phyloP scores from a whole-genome alignment of 441 rosid genomes.

The Adansonia grandidieri region DNA sequence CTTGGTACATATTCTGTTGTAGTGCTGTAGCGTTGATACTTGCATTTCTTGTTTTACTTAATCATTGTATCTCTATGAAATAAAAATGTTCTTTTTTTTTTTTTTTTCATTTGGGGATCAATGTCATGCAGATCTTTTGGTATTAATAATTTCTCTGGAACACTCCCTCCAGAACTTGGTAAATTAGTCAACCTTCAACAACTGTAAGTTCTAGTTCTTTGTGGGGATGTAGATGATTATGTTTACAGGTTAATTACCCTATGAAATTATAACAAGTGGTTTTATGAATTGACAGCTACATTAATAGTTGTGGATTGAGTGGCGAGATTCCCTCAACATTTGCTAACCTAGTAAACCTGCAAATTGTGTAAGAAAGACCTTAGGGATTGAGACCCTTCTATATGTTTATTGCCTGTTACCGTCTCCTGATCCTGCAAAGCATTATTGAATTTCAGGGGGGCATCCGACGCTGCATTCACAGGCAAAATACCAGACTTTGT shows the following conservation, averaged over 20 bases:
- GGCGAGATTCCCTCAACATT: constrained; percentile 20
- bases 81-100: no score
- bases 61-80: no score
- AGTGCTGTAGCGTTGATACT: no score
- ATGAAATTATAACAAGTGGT: not conserved
- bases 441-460: constrained; percentile 50
- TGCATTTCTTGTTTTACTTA: no score
- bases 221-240: not conserved
- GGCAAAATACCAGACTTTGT: constrained; percentile 50
- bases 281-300: not conserved
- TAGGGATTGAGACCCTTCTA: not conserved
- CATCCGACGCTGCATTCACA: constrained; percentile 55
- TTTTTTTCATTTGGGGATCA: not conserved
- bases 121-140: not conserved
- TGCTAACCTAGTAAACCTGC: not conserved
- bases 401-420: not conserved
- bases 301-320: constrained; percentile 12
- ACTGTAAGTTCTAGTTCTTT: not conserved
- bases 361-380: not conserved
- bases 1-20: no score
- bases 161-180: not conserved
- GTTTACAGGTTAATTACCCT: not conserved
- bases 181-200: not conserved
- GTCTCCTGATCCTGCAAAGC: not conserved
- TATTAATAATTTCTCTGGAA: not conserved